Percentiles rank a stretch among this genome's conserved stretches.
phyloP scores from a whole-genome alignment of 192 early-diverging fungal genomes.

The Coemansia sp. region DNA sequence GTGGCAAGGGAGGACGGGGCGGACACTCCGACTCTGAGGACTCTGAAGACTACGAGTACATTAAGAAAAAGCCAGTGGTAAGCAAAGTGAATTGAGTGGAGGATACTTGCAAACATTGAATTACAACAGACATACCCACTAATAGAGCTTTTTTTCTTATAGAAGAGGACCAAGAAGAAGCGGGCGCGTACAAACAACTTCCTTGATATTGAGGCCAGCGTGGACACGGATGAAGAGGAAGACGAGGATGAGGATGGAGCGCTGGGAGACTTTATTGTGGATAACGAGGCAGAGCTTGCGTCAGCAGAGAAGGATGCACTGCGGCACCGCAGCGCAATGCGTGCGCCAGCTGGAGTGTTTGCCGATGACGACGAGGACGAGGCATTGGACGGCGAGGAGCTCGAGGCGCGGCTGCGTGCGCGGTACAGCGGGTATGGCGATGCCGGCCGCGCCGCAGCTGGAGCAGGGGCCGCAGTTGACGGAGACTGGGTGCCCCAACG shows the following conservation, averaged over 20 bases:
- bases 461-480: constrained; percentile 58
- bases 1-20: constrained; percentile 44
- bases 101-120: background rate
- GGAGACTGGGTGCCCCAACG: constrained; percentile 68
- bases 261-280: constrained; percentile 64
- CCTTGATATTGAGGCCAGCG: constrained; percentile 74
- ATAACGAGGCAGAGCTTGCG: constrained; percentile 70
- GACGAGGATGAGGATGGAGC: constrained; percentile 74
- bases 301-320: constrained; percentile 61
- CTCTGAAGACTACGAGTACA: background rate
- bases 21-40: constrained; percentile 7
- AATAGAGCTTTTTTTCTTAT: background rate
- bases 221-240: constrained; percentile 80
- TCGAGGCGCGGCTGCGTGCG: constrained; percentile 75
- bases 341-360: constrained; percentile 66
- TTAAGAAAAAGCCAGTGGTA: constrained; percentile 8
- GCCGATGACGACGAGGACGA: constrained; percentile 67
- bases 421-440: constrained; percentile 71
- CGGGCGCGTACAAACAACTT: constrained; percentile 58
- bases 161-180: constrained; percentile 37
- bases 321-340: constrained; percentile 58
- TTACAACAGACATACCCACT: background rate
- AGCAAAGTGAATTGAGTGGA: background rate
- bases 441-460: constrained; percentile 49
- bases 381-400: constrained; percentile 80